Evolutionary conservation across 306 rosid genomes (phyloP).

Genomic region (Dicorynia guianensis): DNA sequence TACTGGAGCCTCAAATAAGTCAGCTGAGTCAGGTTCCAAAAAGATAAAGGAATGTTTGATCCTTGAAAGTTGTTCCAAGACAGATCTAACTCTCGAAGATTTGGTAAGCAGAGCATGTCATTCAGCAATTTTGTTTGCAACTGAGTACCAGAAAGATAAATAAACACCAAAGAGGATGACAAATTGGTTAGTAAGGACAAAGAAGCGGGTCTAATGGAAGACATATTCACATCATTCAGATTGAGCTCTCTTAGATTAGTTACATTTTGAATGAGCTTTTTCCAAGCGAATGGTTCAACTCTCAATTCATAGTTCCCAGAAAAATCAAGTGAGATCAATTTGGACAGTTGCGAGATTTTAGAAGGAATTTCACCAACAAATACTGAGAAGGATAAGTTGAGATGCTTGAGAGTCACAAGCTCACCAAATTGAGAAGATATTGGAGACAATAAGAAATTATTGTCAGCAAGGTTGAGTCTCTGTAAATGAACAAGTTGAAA

Average conservation of each 20-base stretch:
- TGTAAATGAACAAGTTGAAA: constrained; percentile 16
- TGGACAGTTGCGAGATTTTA: background rate
- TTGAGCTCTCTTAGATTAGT: background rate
- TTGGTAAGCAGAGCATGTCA: background rate
- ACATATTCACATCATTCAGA: background rate
- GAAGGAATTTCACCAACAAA: background rate
- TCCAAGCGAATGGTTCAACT: background rate
- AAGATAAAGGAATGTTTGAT: background rate
- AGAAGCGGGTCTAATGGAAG: background rate
- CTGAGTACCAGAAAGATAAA: rapidly evolving
- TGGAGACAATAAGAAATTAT: background rate
- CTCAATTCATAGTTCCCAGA: background rate
- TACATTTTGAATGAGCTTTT: constrained; percentile 20
- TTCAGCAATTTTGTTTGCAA: background rate
- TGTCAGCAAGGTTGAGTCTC: constrained; percentile 5
- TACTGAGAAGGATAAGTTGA: background rate
- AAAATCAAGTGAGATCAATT: constrained; percentile 24
- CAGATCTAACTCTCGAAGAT: constrained; percentile 21
- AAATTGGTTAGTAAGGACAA: constrained; percentile 16
- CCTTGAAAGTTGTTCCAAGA: background rate
- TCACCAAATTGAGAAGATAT: constrained; percentile 15
- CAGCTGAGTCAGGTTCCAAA: constrained; percentile 35
- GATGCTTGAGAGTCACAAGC: constrained; percentile 6
- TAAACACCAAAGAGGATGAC: constrained; percentile 31
- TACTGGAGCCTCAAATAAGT: background rate